Percentiles rank a stretch among this genome's conserved stretches.
These are phyloP conservation scores for Pseudozyma hubeiensis DNA, from an alignment of 1,284 basidiomycete genomes.

Conservation along the genomic window DNA sequence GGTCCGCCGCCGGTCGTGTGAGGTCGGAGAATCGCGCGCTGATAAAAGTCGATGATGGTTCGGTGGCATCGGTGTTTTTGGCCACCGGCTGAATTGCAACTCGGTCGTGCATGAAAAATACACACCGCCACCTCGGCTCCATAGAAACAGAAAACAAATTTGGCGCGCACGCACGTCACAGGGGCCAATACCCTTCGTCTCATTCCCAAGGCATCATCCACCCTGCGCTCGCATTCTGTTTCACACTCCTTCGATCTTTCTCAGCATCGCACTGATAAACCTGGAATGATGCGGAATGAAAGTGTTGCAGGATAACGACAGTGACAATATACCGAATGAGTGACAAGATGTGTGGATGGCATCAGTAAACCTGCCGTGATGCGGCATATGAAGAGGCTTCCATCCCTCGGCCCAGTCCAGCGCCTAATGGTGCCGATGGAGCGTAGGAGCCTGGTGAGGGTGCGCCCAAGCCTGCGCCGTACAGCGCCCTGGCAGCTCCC, in stretches of 20 bases:
- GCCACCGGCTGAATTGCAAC: no score
- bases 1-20: no score
- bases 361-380: conserved; percentile 22
- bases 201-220: no score
- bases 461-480: conserved; percentile 32
- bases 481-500: conserved; percentile 19
- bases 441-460: conserved; percentile 28
- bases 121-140: no score
- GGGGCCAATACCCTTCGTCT: no score
- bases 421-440: conserved; percentile 27
- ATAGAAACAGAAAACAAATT: neutral
- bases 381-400: conserved; percentile 14
- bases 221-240: no score
- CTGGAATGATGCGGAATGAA: neutral
- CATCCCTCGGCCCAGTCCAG: conserved; percentile 29
- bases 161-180: neutral
- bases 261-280: no score
- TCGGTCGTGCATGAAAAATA: no score
- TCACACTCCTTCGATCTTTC: no score
- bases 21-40: no score
- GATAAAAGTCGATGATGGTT: no score
- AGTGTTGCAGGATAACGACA: neutral
- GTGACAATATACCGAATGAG: conserved; percentile 1
- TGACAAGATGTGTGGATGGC: neutral
- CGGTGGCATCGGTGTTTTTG: no score